These are phyloP conservation scores for Panus rudis DNA, from an alignment of 768 basidiomycete species.

Conservation along the genomic window DNA sequence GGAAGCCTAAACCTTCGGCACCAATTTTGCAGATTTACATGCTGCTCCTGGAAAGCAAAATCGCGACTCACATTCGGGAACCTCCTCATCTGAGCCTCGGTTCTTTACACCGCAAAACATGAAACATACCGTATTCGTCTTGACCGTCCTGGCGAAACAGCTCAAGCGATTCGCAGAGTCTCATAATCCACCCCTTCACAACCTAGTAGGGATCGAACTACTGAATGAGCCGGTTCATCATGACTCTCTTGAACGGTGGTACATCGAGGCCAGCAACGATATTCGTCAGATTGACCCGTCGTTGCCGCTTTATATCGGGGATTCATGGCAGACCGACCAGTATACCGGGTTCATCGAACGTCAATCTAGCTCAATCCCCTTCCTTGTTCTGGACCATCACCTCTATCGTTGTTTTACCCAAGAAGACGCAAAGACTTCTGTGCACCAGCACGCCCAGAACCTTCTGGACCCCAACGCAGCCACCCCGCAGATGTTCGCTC, in stretches of 20 bases:
- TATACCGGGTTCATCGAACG: constrained; percentile 50
- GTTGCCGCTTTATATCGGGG: constrained; percentile 67
- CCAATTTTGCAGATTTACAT: constrained; percentile 48
- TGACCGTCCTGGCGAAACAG: constrained; percentile 36
- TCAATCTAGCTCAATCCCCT: constrained; percentile 15
- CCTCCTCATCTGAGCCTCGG: constrained; percentile 38
- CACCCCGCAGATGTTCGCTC: constrained; percentile 34
- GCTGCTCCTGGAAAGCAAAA: constrained; percentile 76
- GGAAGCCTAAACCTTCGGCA: constrained; percentile 7
- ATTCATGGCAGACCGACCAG: constrained; percentile 66
- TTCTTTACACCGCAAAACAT: constrained; percentile 47
- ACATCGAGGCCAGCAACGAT: constrained; percentile 44
- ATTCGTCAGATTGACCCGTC: constrained; percentile 43
- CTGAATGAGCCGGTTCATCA: constrained; percentile 56
- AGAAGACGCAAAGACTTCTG: constrained; percentile 47
- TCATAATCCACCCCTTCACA: constrained; percentile 30
- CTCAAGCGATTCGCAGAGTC: constrained; percentile 28
- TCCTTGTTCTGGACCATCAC: constrained; percentile 72
- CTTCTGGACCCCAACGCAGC: constrained; percentile 35
- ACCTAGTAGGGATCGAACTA: constrained; percentile 51
- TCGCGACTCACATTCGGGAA: constrained; percentile 57
- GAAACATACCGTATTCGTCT: constrained; percentile 39
- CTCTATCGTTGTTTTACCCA: constrained; percentile 75
- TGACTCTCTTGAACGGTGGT: constrained; percentile 52
- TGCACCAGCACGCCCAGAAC: constrained; percentile 43